A percentile compares a stretch with the other conserved stretches of the same genome.
Evolutionary conservation across 805 yeast species (phyloP).

Genomic region (Pichia exigua): DNA sequence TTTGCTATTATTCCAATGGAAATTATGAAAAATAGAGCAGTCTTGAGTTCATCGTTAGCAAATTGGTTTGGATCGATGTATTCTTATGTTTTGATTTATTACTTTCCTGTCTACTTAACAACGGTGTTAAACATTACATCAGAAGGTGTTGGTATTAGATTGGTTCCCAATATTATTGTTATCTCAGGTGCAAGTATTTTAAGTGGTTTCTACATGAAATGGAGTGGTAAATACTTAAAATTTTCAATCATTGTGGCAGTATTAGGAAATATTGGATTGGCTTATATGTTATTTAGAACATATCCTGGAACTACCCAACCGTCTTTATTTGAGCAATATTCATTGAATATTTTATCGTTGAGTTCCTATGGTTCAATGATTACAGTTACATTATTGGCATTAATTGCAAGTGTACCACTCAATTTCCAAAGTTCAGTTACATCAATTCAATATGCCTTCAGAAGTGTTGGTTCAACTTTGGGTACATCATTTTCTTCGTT

Average conservation of each 20-base stretch:
- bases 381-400: constrained; percentile 57
- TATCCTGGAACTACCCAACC: constrained; percentile 16
- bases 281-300: constrained; percentile 16
- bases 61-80: constrained; percentile 54
- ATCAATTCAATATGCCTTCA: constrained; percentile 56
- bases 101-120: constrained; percentile 53
- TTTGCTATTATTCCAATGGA: constrained; percentile 60
- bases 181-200: constrained; percentile 54
- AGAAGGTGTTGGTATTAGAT: constrained; percentile 49
- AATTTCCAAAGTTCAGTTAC: constrained; percentile 62
- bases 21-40: constrained; percentile 49
- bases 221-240: constrained; percentile 50
- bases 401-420: constrained; percentile 65
- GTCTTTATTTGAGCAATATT: constrained; percentile 32
- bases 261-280: constrained; percentile 38
- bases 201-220: constrained; percentile 57
- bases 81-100: constrained; percentile 40
- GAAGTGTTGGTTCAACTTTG: constrained; percentile 59
- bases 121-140: constrained; percentile 48
- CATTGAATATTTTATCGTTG: constrained; percentile 42
- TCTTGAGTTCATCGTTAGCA: constrained; percentile 55
- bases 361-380: constrained; percentile 50
- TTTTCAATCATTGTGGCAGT: constrained; percentile 37
- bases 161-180: constrained; percentile 54
- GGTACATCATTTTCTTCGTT: constrained; percentile 62